Base-by-base conservation (phyloP, 202 grass and related monocot species). In the Hordeum pubiflorum region DNA sequence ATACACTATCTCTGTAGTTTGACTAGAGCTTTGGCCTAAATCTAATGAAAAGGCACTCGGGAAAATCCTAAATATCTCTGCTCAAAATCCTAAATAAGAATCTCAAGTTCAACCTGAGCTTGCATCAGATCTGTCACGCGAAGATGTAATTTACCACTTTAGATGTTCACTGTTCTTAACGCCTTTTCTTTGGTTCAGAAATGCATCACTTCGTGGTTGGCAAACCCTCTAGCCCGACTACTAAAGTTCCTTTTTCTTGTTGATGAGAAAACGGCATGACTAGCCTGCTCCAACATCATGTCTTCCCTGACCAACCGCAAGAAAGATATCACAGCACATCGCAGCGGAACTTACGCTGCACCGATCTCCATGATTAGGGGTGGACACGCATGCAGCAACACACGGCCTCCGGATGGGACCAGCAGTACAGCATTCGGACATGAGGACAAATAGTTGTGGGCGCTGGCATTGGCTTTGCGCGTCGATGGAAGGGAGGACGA, bases 381-480 rank as follows among this genome's bases (percentile, higher is more conserved):
- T 7, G 58, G 11, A 61, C 58, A 63, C 60, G 60, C 27, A 63
- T 21, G 37, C 65, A 8, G n/a, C 66, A 15, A 9, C 6, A 44
- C 11, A 69, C 10, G n/a, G 41, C 23, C 6, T 17, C 8, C 11
- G 0, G 72, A 61, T 12, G 56, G 74, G 64, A 76, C 56, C 22
- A 76, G 36, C 22, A 0, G 44, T 6, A 17, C 44, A 50, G 44
- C 55, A 6, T n/a, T 23, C 3, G 6, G 0, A 26, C 9, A 21
- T 2, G 9, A n/a, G 50, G 80, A 68, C 80, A 79, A 67, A 9
- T 7, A 79, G 27, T 59, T 58, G 74, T 87, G 85, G 85, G 66
- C 39, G 13, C 40, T 7, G 22, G 39, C 65, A 7, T 9, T 71
- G 68, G 10, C 66, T 27, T 54, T 54, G 50, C 17, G 50, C 50